Evolutionary conservation across 805 yeast genomes (phyloP), one percentile per base, ranked within the genome.

Genomic region (Metschnikowia henanensis): DNA sequence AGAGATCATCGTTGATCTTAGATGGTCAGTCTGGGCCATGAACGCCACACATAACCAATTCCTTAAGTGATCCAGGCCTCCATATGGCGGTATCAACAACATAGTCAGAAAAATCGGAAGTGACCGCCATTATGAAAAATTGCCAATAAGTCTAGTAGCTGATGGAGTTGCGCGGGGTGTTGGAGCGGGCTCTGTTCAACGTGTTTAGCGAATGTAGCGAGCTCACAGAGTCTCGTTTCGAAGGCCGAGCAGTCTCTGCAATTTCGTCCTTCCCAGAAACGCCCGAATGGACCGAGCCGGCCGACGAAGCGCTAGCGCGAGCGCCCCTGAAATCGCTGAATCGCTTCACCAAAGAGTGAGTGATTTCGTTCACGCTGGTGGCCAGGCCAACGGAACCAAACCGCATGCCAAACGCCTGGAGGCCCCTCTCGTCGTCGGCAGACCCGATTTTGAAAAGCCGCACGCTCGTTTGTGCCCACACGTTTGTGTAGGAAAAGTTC

Each of bases 21-120:
- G 91, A 63, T 92, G 99, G 99, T 83, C 95, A 1, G 81, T 89
- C 25, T 92, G 97, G 97, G 97, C 97, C 5, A 87, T 91, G 90
- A 91, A 92, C 67, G 97, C 97, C 1, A 90, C 97, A 0, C 87
- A 88, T 0, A 73, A 82, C 21, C 91, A 90, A 56, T 60, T 87
- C 8, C 99, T 98, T 5, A 84, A 84, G 57, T 92, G 92, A 86
- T 92, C 86, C 62, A 77, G 99, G 53, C 99, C 99, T 0, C 99
- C 99, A 1, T 92, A 88, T 60, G 99, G 98, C 1, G 97, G 96
- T 0, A 74, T 88, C 28, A 98, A 92, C 66, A 84, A 90, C 60
- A 70, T 98, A 41, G 85, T 92, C 1, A 70, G 98, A 45, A 68
- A n/a, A n/a, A n/a, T n/a, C n/a, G n/a, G n/a, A n/a, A n/a, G n/a